Conservation (phyloP, 352 stramenopile genomes). For the Phytophthora tubulina region DNA sequence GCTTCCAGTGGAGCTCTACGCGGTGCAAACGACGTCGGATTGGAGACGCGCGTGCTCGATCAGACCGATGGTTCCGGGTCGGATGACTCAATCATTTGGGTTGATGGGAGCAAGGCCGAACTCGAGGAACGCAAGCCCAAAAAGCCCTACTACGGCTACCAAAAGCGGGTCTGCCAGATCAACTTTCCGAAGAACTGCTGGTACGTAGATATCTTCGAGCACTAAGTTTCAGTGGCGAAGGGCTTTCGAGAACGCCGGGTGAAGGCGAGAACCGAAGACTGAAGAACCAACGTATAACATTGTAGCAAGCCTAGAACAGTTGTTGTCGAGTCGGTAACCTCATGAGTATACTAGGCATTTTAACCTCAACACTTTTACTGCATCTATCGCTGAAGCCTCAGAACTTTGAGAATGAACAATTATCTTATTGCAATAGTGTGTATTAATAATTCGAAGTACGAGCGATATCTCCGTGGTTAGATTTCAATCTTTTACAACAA, state of each 20-base stretch:
- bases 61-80: slow-evolving; percentile 16
- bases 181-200: slow-evolving; percentile 22
- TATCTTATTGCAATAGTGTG: too few species aligned
- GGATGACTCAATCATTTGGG: neutral
- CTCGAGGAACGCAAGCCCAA: slow-evolving; percentile 5
- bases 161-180: slow-evolving; percentile 10
- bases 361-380: neutral
- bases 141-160: slow-evolving; percentile 10
- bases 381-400: neutral
- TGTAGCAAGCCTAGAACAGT: neutral
- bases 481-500: too few species aligned
- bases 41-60: slow-evolving; percentile 12
- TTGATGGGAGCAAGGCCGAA: slow-evolving; percentile 10
- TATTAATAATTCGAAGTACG: too few species aligned
- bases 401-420: neutral
- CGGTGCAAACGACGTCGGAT: slow-evolving; percentile 1
- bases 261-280: too few species aligned
- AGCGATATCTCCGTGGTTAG: too few species aligned
- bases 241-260: neutral
- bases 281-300: too few species aligned
- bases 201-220: slow-evolving; percentile 20
- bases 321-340: neutral
- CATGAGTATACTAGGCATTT: neutral
- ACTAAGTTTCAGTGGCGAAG: neutral
- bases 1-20: slow-evolving; percentile 2